Base-by-base conservation (phyloP, 129 eudicot species). In the Oenanthe sinensis region DNA sequence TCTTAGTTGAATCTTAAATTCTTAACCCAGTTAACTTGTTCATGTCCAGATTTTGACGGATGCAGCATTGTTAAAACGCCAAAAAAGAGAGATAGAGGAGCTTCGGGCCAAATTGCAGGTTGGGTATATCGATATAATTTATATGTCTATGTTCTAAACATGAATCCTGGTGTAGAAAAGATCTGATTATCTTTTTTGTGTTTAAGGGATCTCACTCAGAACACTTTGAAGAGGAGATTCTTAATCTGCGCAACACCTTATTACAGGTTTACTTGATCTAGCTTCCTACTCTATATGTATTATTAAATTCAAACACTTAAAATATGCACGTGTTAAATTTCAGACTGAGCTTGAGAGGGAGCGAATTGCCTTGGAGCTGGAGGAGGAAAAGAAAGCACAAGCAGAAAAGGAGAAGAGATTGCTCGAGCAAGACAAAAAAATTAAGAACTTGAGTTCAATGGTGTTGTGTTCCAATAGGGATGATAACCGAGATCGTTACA, bases 301-400 rank as follows among this genome's bases (percentile, higher is more conserved):
- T 33, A 28, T 80, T 69, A 47, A 45, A 33, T 48, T 63, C 73
- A 42, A 20, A 6, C 75, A 75, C 54, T 71, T 15, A 54, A 58
- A 67, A 55, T 48, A 13, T 22, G 40, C 44, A 39, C n/a, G 22
- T 75, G 30, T 72, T 50, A 24, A 54, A 11, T 67, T 43, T 54
- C 76, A 96, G 99, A 90, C 92, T 90, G 99, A 92, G 80, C 76
- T 92, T 82, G 99, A 96, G 85, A 92, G 97, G 87, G 99, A 96
- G 83, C 81, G 99, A 46, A 92, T 96, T 75, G 92, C 99, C 78
- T 79, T 96, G 83, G 99, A 92, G 95, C 85, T 96, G 83, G 99
- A 96, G 89, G 99, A 96, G 83, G 97, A 92, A 85, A 96, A 92
- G 90, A 92, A 88, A 86, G 97, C 93, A 85, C 97, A 96, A 80